A percentile compares a stretch with the other conserved stretches of the same genome.
Evolutionary conservation across 176 grass and related monocot species (phyloP).

Genomic region (Aegilops longissima): DNA sequence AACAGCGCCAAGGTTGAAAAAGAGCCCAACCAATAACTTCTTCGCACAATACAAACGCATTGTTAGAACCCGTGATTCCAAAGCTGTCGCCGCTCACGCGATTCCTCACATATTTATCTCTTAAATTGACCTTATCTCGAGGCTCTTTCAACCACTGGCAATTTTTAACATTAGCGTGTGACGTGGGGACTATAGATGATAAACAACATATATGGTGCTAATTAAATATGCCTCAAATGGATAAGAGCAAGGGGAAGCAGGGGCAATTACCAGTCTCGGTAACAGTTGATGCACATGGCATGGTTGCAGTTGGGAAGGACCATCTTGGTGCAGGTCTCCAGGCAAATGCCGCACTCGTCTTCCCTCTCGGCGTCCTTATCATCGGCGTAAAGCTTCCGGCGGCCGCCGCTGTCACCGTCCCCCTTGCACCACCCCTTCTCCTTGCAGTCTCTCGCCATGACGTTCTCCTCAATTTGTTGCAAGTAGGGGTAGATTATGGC

Average conservation of each 20-base stretch:
- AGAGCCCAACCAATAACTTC: neutral
- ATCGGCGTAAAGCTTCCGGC: conserved; percentile 49
- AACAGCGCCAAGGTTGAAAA: conserved; percentile 23
- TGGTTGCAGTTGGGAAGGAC: conserved; percentile 94
- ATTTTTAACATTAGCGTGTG: conserved; percentile 38
- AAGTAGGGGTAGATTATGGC: conserved; percentile 95
- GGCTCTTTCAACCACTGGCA: conserved; percentile 24
- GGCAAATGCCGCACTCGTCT: conserved; percentile 92
- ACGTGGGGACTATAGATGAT: conserved; percentile 33
- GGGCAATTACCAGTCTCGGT: conserved; percentile 75
- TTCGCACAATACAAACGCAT: conserved; percentile 1
- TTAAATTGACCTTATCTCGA: conserved; percentile 14
- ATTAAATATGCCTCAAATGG: conserved; percentile 30
- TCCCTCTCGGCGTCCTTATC: conserved; percentile 81
- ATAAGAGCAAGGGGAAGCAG: conserved; percentile 35
- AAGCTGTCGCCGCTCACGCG: conserved; percentile 27
- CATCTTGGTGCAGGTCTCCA: conserved; percentile 95
- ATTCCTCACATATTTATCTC: neutral
- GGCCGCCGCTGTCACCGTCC: conserved; percentile 33
- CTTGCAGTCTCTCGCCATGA: conserved; percentile 67
- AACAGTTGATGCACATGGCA: conserved; percentile 97
- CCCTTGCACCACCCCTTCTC: conserved; percentile 66
- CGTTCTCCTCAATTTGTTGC: conserved; percentile 83
- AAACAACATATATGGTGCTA: conserved; percentile 13
- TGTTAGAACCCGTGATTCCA: neutral